Conservation (phyloP, 768 basidiomycete genomes). For the Xerocomellus intermedius region DNA sequence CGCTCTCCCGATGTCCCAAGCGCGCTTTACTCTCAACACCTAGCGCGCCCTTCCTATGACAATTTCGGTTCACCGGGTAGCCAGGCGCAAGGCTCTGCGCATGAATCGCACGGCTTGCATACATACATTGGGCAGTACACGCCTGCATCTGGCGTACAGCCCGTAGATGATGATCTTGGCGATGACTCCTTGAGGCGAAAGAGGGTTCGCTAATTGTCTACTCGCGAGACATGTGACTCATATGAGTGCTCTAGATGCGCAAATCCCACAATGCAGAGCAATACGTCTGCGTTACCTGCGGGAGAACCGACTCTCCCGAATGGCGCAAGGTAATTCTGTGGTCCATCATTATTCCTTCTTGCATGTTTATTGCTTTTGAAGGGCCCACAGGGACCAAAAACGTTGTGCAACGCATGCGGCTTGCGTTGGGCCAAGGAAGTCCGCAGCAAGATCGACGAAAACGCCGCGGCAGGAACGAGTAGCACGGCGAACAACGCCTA, state of each 20-base stretch:
- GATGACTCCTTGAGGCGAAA: slow-evolving; percentile 61
- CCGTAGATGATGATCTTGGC: slow-evolving; percentile 40
- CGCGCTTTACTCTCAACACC: slow-evolving; percentile 18
- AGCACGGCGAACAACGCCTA: slow-evolving; percentile 20
- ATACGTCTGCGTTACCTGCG: slow-evolving; percentile 89
- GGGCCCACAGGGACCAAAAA: slow-evolving; percentile 95
- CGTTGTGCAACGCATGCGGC: slow-evolving; percentile 96
- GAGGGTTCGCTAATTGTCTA: slow-evolving; percentile 43
- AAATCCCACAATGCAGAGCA: slow-evolving; percentile 56
- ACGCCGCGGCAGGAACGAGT: slow-evolving; percentile 24
- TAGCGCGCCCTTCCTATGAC: slow-evolving; percentile 13
- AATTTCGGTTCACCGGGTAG: slow-evolving; percentile 8
- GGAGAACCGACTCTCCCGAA: slow-evolving; percentile 93
- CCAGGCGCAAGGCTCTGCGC: slow-evolving; percentile 11
- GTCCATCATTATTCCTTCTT: background rate
- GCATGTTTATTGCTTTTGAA: slow-evolving; percentile 32
- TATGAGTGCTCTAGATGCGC: slow-evolving; percentile 16
- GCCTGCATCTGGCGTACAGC: slow-evolving; percentile 10
- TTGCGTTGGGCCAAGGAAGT: slow-evolving; percentile 86
- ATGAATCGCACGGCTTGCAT: slow-evolving; percentile 22
- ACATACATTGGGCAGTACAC: slow-evolving; percentile 18
- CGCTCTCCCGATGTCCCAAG: slow-evolving; percentile 10
- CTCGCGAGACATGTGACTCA: slow-evolving; percentile 1
- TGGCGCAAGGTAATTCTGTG: slow-evolving; percentile 75
- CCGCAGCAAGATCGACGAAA: slow-evolving; percentile 42